phyloP scores from a whole-genome alignment of 2,329 filamentous ascomycete genomes.

The Fusarium mundagurra region DNA sequence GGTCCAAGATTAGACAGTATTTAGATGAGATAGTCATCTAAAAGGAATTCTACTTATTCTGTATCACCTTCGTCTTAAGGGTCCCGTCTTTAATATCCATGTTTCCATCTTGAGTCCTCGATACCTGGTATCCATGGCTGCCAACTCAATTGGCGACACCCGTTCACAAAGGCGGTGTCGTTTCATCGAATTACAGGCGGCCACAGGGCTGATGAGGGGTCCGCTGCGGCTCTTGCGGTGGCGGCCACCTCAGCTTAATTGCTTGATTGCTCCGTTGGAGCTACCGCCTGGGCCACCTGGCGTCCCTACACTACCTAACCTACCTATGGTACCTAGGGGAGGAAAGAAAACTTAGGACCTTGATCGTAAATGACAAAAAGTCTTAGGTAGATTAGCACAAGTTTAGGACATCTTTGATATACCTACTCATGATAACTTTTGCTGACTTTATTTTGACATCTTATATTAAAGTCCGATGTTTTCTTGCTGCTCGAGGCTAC shows the following conservation, averaged over 20 bases:
- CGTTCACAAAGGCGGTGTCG: slow-evolving; percentile 40
- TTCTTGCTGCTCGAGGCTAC: not conserved
- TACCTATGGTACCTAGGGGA: too few relatives aligned
- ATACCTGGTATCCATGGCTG: not conserved
- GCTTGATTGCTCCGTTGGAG: slow-evolving; percentile 2
- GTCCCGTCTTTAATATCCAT: not conserved
- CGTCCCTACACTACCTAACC: not conserved
- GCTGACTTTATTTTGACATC: not conserved
- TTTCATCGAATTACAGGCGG: slow-evolving; percentile 36
- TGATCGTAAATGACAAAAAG: not conserved
- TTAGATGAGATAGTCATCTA: not conserved
- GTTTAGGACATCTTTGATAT: not conserved
- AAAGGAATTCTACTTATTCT: not conserved
- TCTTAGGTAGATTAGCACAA: not conserved
- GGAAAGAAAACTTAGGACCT: not conserved
- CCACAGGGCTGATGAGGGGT: slow-evolving; percentile 41
- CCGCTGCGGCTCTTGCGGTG: slow-evolving; percentile 25
- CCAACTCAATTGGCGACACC: slow-evolving; percentile 12
- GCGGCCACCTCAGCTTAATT: slow-evolving; percentile 18
- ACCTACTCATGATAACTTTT: too few relatives aligned
- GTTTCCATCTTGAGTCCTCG: not conserved
- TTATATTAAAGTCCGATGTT: not conserved
- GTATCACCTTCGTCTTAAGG: not conserved
- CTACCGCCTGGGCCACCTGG: slow-evolving; percentile 4
- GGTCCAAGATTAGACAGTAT: not conserved